Conservation (phyloP, 2,329 filamentous ascomycete genomes). For the Trichoderma endophyticum region DNA sequence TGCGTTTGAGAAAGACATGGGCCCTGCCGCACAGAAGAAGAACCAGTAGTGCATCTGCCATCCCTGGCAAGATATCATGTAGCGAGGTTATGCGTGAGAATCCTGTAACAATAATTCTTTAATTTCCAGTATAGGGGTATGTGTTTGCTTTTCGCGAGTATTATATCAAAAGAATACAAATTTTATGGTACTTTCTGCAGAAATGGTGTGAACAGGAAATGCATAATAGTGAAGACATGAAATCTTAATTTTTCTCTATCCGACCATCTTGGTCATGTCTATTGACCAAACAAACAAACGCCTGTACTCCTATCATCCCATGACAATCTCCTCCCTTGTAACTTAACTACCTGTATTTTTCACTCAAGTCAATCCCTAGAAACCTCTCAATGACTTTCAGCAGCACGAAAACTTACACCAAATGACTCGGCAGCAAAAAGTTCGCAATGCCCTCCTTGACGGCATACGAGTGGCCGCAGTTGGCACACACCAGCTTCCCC, state of each 20-base stretch:
- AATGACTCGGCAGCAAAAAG: slow-evolving; percentile 87
- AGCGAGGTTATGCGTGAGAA: slow-evolving; percentile 9
- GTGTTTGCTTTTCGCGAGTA: neutral
- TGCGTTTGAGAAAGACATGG: slow-evolving; percentile 95
- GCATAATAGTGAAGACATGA: neutral
- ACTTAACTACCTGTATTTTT: neutral
- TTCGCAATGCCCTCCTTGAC: slow-evolving; percentile 97
- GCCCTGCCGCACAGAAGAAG: slow-evolving; percentile 85
- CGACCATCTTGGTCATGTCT: neutral
- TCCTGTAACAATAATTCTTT: slow-evolving; percentile 17
- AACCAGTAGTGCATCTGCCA: slow-evolving; percentile 31
- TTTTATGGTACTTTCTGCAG: neutral
- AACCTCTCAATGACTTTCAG: neutral
- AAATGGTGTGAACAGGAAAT: neutral
- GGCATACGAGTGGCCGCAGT: slow-evolving; percentile 90
- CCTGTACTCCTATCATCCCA: slow-evolving; percentile 2
- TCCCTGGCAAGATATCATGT: neutral
- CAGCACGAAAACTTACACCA: slow-evolving; percentile 53
- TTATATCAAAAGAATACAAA: neutral
- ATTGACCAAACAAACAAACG: slow-evolving; percentile 9
- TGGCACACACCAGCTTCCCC: slow-evolving; percentile 84
- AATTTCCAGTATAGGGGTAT: neutral
- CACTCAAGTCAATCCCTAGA: neutral
- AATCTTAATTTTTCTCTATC: neutral
- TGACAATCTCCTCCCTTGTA: neutral